These are phyloP conservation scores for Cercospora citrullina DNA, from an alignment of 2,329 filamentous ascomycete genomes.

Conservation along the genomic window DNA sequence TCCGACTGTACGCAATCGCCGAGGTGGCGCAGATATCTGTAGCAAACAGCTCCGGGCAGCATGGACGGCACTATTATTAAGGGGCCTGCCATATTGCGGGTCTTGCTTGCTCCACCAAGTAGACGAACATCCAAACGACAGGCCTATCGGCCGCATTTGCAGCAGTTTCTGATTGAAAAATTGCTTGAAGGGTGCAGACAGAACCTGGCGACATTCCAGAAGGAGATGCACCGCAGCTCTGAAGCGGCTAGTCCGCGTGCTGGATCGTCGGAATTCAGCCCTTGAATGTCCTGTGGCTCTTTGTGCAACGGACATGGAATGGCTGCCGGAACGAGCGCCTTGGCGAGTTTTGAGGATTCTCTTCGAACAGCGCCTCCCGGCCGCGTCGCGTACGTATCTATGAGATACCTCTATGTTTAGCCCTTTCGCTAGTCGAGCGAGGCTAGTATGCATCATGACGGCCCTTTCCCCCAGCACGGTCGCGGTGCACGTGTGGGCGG, in stretches of 20 bases:
- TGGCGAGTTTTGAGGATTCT: conserved; percentile 13
- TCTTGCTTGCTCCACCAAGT: conserved; percentile 19
- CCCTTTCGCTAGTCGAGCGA: conserved; percentile 3
- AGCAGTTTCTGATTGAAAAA: conserved; percentile 23
- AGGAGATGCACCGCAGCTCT: conserved; percentile 12
- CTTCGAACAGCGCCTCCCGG: conserved; percentile 12
- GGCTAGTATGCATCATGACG: conserved; percentile 21
- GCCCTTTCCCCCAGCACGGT: conserved; percentile 18
- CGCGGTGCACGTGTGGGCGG: conserved; percentile 22
- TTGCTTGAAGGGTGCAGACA: conserved; percentile 11
- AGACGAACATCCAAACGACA: conserved; percentile 16
- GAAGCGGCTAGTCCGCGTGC: conserved; percentile 13
- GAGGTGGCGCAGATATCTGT: conserved; percentile 3
- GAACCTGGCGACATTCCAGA: conserved; percentile 18
- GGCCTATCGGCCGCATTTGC: conserved; percentile 13
- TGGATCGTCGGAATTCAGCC: conserved; percentile 17
- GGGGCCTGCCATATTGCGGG: conserved; percentile 17
- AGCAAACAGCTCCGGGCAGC: conserved; percentile 6
- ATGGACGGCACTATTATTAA: conserved; percentile 21
- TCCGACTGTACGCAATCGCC: not conserved
- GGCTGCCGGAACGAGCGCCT: conserved; percentile 15
- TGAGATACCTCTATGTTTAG: conserved; percentile 12
- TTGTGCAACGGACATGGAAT: conserved; percentile 18
- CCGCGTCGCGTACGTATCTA: conserved; percentile 18
- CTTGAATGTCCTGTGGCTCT: conserved; percentile 10